Evolutionary conservation across 164 flowering plant genomes (phyloP).

Genomic region (Tinospora cordifolia): DNA sequence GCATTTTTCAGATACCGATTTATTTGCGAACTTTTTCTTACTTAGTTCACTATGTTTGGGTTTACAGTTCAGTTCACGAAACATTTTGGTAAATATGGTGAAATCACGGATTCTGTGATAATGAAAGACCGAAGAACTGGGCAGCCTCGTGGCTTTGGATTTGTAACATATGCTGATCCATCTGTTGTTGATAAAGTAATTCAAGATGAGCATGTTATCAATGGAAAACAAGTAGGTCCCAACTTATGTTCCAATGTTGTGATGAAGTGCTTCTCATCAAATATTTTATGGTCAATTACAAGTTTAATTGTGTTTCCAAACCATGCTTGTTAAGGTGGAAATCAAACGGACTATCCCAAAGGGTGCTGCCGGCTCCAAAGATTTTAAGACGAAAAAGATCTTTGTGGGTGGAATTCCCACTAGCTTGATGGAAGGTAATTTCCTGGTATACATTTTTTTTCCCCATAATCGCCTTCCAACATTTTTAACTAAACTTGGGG

Average conservation of each 20-base stretch:
- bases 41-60: not conserved
- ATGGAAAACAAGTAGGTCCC: constrained; percentile 74
- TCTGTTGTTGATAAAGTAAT: constrained; percentile 75
- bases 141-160: constrained; percentile 85
- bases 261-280: constrained; percentile 1
- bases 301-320: not conserved
- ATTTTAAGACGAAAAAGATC: constrained; percentile 78
- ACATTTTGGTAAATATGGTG: constrained; percentile 76
- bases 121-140: constrained; percentile 79
- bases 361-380: constrained; percentile 49
- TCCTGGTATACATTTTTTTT: not conserved
- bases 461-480: not conserved
- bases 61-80: constrained; percentile 56
- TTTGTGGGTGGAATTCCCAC: constrained; percentile 90
- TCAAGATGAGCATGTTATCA: constrained; percentile 56
- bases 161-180: constrained; percentile 81
- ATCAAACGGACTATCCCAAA: constrained; percentile 84
- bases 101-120: constrained; percentile 76
- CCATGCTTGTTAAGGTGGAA: constrained; percentile 49
- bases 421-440: constrained; percentile 52
- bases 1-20: not conserved
- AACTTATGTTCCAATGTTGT: not conserved
- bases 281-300: not conserved
- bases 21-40: not conserved
- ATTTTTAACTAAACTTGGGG: not conserved